Evolutionary conservation across 495 filamentous ascomycete species (phyloP), one percentile per base, ranked within the genome.

Genomic region (Daldinia bambusicola): DNA sequence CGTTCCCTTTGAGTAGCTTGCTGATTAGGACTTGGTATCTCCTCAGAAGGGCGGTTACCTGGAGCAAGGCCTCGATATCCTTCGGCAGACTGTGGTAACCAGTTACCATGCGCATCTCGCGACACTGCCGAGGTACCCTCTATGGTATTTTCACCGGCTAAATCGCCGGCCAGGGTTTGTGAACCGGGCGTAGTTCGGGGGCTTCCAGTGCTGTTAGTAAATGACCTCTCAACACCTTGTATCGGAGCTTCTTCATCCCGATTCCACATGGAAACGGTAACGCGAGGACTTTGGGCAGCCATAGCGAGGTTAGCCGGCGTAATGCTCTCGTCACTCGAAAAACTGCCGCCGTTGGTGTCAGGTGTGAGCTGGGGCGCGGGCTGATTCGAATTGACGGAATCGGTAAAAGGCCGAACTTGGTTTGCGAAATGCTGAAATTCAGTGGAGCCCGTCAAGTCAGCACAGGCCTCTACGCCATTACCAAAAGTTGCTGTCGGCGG

Each of bases 201-300:
- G 55, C 50, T 62, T 64, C 70, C 71, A 6, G 55, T 53, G 13
- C 69, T 65, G 13, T 53, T 48, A 3, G 57, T 64, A 30, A 79
- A 74, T 18, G 76, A 72, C 31, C 75, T 70, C 43, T 80, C 74
- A 20, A 77, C 31, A 2, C 76, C 69, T 37, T 77, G 74, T 1
- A 77, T 66, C 3, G 74, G 74, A 2, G 55, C 61, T 10, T 71
- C 76, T 20, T 79, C 68, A 48, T 80, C 81, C 43, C 74, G 69
- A 7, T 77, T 80, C 83, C 84, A 87, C 55, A 83, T 75, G 12
- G 84, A 85, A 43, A 86, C 80, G 2, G 80, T 84, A 9, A 86
- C 79, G 13, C 79, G 80, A 2, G 84, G 84, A 63, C 84, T 87
- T 34, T 81, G 80, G 14, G 76, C 70, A 12, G 78, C 75, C 77